phyloP scores from a whole-genome alignment of 768 basidiomycete genomes.

The Sporobolomyces roseus region DNA sequence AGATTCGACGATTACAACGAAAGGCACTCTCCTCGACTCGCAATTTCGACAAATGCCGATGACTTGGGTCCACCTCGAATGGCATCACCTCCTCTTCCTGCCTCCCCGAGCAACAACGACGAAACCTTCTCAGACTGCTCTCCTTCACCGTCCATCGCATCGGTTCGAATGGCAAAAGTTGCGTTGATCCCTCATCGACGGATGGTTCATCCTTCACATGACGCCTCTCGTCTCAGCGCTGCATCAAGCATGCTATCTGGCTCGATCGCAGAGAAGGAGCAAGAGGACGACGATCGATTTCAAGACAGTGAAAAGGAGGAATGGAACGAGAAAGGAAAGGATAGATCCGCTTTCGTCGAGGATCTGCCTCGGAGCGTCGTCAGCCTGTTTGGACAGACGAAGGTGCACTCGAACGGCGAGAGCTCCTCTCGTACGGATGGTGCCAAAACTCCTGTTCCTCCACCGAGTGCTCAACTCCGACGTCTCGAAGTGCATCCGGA shows the following conservation, averaged over 20 bases:
- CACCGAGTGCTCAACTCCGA: neutral
- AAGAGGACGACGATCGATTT: constrained; percentile 6
- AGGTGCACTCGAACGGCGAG: too few relatives aligned
- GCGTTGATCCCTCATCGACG: constrained; percentile 16
- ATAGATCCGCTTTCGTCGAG: constrained; percentile 12
- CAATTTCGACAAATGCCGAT: constrained; percentile 9
- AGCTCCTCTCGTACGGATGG: too few relatives aligned
- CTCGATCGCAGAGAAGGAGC: constrained; percentile 15
- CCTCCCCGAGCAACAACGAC: constrained; percentile 15
- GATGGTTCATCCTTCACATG: neutral
- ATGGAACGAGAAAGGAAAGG: constrained; percentile 17
- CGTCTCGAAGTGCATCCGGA: neutral
- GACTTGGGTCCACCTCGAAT: neutral
- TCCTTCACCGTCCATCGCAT: constrained; percentile 25
- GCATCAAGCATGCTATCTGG: constrained; percentile 18
- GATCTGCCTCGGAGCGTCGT: constrained; percentile 21
- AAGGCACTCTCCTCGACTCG: neutral
- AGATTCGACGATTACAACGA: constrained; percentile 11
- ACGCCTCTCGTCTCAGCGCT: constrained; percentile 10
- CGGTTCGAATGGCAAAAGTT: constrained; percentile 27
- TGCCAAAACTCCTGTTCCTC: neutral
- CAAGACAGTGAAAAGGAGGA: neutral
- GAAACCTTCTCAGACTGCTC: constrained; percentile 22
- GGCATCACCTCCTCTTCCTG: constrained; percentile 9
- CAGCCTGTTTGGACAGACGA: neutral